These are phyloP conservation scores for Gloeophyllum trabeum DNA, from an alignment of 768 basidiomycete species.

Conservation along the genomic window DNA sequence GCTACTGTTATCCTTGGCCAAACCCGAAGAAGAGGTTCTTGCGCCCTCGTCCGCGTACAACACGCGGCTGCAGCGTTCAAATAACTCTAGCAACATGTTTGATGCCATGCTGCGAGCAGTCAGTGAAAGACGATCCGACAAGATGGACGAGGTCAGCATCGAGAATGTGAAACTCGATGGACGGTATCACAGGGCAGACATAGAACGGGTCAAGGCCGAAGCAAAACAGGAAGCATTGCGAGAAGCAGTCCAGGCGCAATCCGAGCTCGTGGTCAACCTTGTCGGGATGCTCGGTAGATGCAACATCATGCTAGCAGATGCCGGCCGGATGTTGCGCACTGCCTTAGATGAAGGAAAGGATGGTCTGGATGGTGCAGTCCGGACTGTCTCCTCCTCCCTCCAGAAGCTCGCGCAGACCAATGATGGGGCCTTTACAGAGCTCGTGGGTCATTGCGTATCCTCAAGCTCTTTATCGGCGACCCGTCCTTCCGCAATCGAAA, in stretches of 20 bases:
- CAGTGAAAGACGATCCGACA: conserved; percentile 69
- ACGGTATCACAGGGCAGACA: conserved; percentile 49
- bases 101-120: conserved; percentile 80
- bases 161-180: conserved; percentile 69
- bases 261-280: conserved; percentile 56
- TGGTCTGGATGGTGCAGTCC: conserved; percentile 25
- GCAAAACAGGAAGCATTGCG: conserved; percentile 53
- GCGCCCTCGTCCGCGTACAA: conserved; percentile 48
- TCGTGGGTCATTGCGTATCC: conserved; percentile 60
- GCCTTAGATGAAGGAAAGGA: conserved; percentile 27
- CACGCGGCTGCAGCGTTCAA: conserved; percentile 50
- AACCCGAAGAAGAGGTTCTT: conserved; percentile 58
- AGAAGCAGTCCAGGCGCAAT: conserved; percentile 52
- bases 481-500: conserved; percentile 23
- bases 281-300: conserved; percentile 75
- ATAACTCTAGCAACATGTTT: conserved; percentile 72
- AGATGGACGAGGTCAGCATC: conserved; percentile 57
- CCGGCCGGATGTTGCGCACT: conserved; percentile 28
- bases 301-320: conserved; percentile 60
- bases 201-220: conserved; percentile 59
- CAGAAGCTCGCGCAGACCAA: conserved; percentile 51
- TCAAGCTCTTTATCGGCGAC: conserved; percentile 18
- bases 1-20: conserved; percentile 54
- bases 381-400: conserved; percentile 40
- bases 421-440: conserved; percentile 52